Base-by-base conservation (phyloP, 257 asterid genomes). In the Vinca minor region DNA sequence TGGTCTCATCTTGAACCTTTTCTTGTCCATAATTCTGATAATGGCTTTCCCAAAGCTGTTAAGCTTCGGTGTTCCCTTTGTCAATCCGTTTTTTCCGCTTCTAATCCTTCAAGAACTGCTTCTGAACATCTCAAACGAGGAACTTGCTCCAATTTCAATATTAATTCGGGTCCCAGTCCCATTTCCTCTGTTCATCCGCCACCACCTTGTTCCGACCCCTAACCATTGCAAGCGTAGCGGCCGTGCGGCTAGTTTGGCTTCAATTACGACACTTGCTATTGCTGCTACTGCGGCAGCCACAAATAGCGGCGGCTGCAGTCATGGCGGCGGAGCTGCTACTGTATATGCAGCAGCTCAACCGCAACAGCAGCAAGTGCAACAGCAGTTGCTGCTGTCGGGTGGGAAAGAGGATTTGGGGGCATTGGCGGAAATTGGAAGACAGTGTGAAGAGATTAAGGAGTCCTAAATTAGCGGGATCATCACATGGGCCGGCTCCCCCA, bases 1-100 rank as follows among this genome's bases (percentile, higher is more conserved):
- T 93, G 99, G 99, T 85, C 87, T 20, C 96, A 93, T 80, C 82
- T 93, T 12, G 97, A 93, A 73, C 99, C 99, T 45, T 84, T 89
- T 52, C 84, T 93, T 66, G 88, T 89, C 38, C 86, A 75, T 35
- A 81, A 84, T 67, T 68, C 94, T 57, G 97, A 89, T 38, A 83
- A 83, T 11, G 96, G 94, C 31, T 64, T 87, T 15, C 90, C 99
- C 59, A 89, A 89, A 72, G 91, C 99, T 0, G 97, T 93, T 4
- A 93, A 93, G 78, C 96, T 93, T 13, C 56, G 95, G 41, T 93
- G 99, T 76, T 77, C 90, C 6, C 64, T 93, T 0, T 93, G 99
- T 72, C 94, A 86, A 76, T 96, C 99, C 59, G 92, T 87, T 39
- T 93, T 93, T 81, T 93, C 99, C 59, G 99, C 99, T 38, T 93